Conservation (phyloP, 1,139 yeast genomes). For the Kurtzmaniella quercitrusa region DNA sequence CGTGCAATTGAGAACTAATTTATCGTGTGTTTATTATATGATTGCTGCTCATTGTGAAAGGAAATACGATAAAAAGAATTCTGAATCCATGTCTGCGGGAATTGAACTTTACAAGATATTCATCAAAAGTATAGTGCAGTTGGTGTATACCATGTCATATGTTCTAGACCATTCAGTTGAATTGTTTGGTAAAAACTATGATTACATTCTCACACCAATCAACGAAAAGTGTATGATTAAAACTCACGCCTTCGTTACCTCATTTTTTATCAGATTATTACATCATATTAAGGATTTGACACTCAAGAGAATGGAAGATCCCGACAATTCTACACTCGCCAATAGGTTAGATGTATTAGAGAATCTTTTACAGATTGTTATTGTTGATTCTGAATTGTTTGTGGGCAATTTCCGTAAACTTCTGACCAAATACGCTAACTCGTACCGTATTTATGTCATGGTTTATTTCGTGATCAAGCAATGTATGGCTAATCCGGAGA, state of each 20-base stretch:
- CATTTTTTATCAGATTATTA: conserved; percentile 38
- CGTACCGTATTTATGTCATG: conserved; percentile 41
- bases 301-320: conserved; percentile 13
- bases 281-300: conserved; percentile 37
- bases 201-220: conserved; percentile 33
- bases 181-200: conserved; percentile 40
- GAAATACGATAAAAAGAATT: conserved; percentile 24
- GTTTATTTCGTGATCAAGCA: conserved; percentile 40
- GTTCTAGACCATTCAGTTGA: conserved; percentile 42
- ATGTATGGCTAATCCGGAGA: conserved; percentile 40
- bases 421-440: conserved; percentile 36
- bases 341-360: conserved; percentile 33
- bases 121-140: conserved; percentile 40
- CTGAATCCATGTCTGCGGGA: conserved; percentile 37
- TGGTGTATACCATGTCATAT: conserved; percentile 43
- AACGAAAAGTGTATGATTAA: conserved; percentile 43
- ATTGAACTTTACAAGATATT: conserved; percentile 43
- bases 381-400: conserved; percentile 41
- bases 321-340: conserved; percentile 13
- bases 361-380: conserved; percentile 29
- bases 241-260: conserved; percentile 37
- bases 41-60: conserved; percentile 42
- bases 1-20: conserved; percentile 36
- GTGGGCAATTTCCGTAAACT: conserved; percentile 41
- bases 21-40: conserved; percentile 42